Evolutionary conservation across 2,329 filamentous ascomycete genomes (phyloP), one percentile per base, ranked within the genome.

Genomic region (Claviceps quebecensis): DNA sequence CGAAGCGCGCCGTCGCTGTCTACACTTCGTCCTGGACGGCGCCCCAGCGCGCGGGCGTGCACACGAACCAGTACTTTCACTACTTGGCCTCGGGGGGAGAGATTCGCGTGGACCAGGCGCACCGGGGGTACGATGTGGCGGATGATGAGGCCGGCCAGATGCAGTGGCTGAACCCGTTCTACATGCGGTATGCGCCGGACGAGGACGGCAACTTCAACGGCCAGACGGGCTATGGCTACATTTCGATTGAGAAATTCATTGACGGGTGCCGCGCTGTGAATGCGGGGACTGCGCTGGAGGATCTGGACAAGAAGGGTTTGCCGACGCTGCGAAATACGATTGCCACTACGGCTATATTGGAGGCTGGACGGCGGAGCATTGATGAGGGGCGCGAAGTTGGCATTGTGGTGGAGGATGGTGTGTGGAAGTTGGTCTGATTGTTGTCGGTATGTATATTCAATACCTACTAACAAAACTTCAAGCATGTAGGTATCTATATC

Each of bases 41-140:
- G 6, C 90, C 91, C 13, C 86, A 94, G 65, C 86, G 84, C 61
- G 90, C 90, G 0, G 90, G 91, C 48, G 89, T 96, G n/a, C 91
- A 96, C 70, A 91, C 85, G 1, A 95, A 95, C 67, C 90, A 96
- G 71, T 93, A 95, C 71, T 96, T 96, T 74, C 90, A 96, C 70
- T 95, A 93, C 71, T 84, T 96, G 71, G 90, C 80, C 3, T 78
- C 80, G 54, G 80, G 83, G 52, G 90, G 90, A 56, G 90, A 96
- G 71, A 81, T 96, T 60, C 81, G 87, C 54, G 80, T 95, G 61
- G 87, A 96, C 72, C 91, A 96, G 71, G 90, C 89, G 45, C 94
- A 95, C 75, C 80, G 90, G 51, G 90, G 90, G 47, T 96, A 96
- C 70, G 89, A 96, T 62, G 85, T 96, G 11, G 88, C 90, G n/a